Base-by-base conservation (phyloP, 164 flowering plant species). In the Vitis cinerea region DNA sequence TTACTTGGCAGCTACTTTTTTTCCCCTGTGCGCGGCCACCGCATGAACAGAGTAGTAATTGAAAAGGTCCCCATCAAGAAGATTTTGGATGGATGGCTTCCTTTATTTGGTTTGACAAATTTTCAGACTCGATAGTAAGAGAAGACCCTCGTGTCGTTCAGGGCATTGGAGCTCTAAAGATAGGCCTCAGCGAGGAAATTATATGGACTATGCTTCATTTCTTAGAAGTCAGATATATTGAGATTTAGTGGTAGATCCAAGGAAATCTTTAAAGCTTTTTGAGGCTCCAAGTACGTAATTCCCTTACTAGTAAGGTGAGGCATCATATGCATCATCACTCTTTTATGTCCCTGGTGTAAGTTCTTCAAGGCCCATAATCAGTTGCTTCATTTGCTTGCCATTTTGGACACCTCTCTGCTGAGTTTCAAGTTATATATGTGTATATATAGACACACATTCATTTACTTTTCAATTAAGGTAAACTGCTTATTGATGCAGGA, bases 231-330 rank as follows among this genome's bases (percentile, higher is more conserved):
- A 51, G 65, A 65, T 69, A 71, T 52, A 61, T 9, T 59, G 66
- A 60, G 74, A 81, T 85, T 74, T 75, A 78, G 74, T 53, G 72
- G 82, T 76, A 70, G 83, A 82, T 84, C 87, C 84, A 71, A 82
- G 72, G 77, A 72, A 67, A 83, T 83, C 85, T 82, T 71, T 15
- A 59, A 70, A 77, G 69, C 85, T 82, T 86, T 78, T 64, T 72
- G 72, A 70, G 58, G 9, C 63, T 58, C 16, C 70, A 44, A 79
- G 79, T 80, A 85, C 85, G 84, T 65, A 75, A 82, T 77, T 77
- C 85, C 80, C 48, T 65, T 73, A 66, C 54, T 53, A 73, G 84
- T 65, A 80, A 71, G 27, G 59, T 71, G 77, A 70, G 73, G 77
- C 78, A 63, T 69, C 61, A 59, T 48, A 48, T 67, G 61, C 71